phyloP scores from a whole-genome alignment of 257 asterid genomes.

The Solanum clarkiae region DNA sequence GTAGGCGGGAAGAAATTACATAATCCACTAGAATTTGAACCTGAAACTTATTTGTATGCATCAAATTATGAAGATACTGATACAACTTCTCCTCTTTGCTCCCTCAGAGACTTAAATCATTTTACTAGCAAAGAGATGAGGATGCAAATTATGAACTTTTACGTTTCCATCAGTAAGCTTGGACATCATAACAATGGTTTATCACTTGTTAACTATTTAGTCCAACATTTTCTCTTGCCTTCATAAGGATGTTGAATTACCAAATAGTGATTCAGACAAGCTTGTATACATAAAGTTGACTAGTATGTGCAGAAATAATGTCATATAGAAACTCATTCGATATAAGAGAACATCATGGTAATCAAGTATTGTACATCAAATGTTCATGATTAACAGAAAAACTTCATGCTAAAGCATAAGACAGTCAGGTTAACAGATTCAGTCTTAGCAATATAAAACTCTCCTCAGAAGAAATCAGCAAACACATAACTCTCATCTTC shows the following conservation, averaged over 20 bases:
- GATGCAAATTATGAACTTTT: not conserved
- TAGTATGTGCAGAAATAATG: not conserved
- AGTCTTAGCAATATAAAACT: not conserved
- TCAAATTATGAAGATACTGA: not conserved
- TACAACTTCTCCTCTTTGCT: not conserved
- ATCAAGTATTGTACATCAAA: not conserved
- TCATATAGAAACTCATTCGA: not conserved
- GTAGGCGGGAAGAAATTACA: not conserved
- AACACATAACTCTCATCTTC: not conserved
- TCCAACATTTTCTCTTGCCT: not conserved
- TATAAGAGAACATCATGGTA: not conserved
- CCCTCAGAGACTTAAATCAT: not conserved
- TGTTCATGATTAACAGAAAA: not conserved
- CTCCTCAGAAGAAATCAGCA: not conserved
- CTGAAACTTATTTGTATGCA: not conserved
- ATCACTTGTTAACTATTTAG: not conserved
- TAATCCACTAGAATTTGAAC: not conserved
- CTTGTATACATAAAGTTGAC: not conserved
- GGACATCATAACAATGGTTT: not conserved
- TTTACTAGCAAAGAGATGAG: not conserved
- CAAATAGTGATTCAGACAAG: not conserved
- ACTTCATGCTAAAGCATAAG: not conserved
- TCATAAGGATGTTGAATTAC: not conserved
- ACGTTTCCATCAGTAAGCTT: not conserved
- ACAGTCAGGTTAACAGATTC: not conserved